Evolutionary conservation across 345 rosid species (phyloP).

Genomic region (Hevea brasiliensis): DNA sequence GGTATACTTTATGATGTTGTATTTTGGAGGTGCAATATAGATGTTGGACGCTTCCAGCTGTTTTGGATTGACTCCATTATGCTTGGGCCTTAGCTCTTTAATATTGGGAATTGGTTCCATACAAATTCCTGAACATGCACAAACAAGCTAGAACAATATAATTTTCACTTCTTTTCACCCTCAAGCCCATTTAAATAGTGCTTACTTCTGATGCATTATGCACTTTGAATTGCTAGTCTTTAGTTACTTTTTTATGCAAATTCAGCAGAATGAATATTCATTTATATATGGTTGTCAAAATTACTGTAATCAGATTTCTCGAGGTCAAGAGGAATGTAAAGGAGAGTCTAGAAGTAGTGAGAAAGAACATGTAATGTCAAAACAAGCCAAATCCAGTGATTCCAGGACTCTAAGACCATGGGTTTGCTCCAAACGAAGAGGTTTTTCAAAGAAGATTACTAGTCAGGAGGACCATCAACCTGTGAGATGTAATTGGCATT

Average conservation of each 20-base stretch:
- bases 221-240: not conserved
- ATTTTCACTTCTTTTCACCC: not conserved
- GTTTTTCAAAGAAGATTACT: slow-evolving; percentile 48
- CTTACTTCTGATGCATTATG: too few relatives aligned
- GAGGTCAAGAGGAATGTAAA: slow-evolving; percentile 37
- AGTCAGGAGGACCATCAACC: slow-evolving; percentile 40
- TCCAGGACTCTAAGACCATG: slow-evolving; percentile 58
- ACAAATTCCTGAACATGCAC: not conserved
- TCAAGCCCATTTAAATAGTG: not conserved
- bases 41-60: not conserved
- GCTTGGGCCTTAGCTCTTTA: not conserved
- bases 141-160: not conserved
- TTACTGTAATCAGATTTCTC: slow-evolving; percentile 41
- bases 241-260: slow-evolving; percentile 1
- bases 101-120: too few relatives aligned
- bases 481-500: slow-evolving; percentile 43
- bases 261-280: slow-evolving; percentile 13
- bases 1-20: not conserved
- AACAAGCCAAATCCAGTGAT: slow-evolving; percentile 42
- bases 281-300: slow-evolving; percentile 21
- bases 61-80: not conserved
- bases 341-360: slow-evolving; percentile 41
- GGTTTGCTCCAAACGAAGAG: slow-evolving; percentile 60
- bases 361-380: slow-evolving; percentile 24
- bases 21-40: not conserved